Evolutionary conservation across 164 flowering plant genomes (phyloP), one percentile per base, ranked within the genome.

Genomic region (Vitis rupestris): DNA sequence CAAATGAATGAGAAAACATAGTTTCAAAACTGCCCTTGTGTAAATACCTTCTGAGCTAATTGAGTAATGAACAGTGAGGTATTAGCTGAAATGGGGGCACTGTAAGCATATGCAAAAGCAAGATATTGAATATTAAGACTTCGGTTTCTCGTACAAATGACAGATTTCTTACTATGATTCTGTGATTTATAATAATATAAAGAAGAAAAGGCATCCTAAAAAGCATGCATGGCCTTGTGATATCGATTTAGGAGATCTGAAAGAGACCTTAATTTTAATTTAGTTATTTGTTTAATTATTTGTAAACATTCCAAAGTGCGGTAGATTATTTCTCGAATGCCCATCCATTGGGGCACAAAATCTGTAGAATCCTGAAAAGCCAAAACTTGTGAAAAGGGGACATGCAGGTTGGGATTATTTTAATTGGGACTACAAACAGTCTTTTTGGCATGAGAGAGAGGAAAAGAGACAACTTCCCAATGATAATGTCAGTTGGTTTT

Each of bases 331-430:
- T 64, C 62, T 70, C 59, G 55, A 65, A 52, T 65, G 70, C 50
- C 66, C 7, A 64, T 50, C 51, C 60, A 60, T 52, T 50, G 65
- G 53, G 60, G 70, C 70, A 75, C 59, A 47, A 55, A 60, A 75
- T 75, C 74, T 65, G 23, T 66, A 70, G 76, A 74, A 68, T 74
- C 76, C 59, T 50, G 29, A 69, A 70, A 56, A 47, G 51, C 37
- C 48, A 29, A 54, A 65, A 23, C 53, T 53, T 37, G 59, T 37
- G 53, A 23, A 74, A 74, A 74, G 52, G 37, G 50, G 31, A 54
- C 51, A 68, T 63, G 19, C 59, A 50, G 16, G 11, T 54, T 3
- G 47, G 4, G 50, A 57, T 29, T 13, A 8, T 64, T 50, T 51
- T 17, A 52, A 51, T 37, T 11, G 27, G 37, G 30, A 58, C 69